Evolutionary conservation across 139 green algal species (phyloP), one percentile per base, ranked within the genome.

Genomic region (Desmodesmus armatus): DNA sequence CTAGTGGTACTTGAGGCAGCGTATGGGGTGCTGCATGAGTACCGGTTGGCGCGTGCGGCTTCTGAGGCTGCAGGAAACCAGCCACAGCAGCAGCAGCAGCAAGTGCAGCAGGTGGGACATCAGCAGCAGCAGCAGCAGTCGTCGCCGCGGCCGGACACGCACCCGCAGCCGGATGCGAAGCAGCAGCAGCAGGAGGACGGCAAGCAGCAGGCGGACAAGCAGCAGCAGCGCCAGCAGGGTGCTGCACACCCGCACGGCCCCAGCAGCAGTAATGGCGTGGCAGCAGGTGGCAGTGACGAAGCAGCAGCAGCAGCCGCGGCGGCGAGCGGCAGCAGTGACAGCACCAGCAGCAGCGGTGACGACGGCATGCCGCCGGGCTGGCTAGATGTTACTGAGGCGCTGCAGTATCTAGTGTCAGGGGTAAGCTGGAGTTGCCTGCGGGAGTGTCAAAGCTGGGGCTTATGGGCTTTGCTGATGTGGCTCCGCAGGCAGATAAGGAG

Each of bases 321-420:
- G 33, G 43, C 11, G 65, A 19, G 33, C 65, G 43, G 65, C 65
- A 33, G 65, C 31, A 55, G 47, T 55, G 47, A 13, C 81, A 67
- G 43, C 82, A 77, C 71, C 77, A 75, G 85, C 70, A 82, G 69
- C 40, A 35, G 31, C n/a, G 21, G 41, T n/a, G 79, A 58, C 21
- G 39, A 43, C 17, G 78, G 66, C 39, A 44, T 80, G 33, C 86
- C 83, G 35, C 84, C 82, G 17, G 78, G 37, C 2, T 93, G 87
- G 88, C 37, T 94, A 29, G 44, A 85, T 25, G 91, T 94, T 2
- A 90, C 88, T 9, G 29, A 75, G 3, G 88, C 91, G 3, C 80
- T 94, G 73, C 91, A 94, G 89, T 94, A 94, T 58, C 73, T 91
- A 2, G 91, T 94, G 0, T n/a, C 49, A 2, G 84, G 88, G 78